phyloP scores from a whole-genome alignment of 371 early-diverging fungal genomes.

The Phascolomyces articulosus region DNA sequence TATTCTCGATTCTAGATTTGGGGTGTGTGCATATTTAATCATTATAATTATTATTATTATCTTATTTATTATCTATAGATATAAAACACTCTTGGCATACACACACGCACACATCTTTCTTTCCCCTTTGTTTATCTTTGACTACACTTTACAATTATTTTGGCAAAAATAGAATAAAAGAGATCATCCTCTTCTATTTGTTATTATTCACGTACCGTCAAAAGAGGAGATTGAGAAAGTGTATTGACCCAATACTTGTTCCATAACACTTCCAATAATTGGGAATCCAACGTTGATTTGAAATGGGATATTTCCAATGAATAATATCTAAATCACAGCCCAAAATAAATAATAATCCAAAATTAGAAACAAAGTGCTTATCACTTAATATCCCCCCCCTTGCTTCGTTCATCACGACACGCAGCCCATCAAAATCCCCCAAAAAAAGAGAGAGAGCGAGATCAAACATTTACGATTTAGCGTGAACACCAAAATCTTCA shows the following conservation, averaged over 20 bases:
- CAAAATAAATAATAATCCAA: not conserved
- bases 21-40: not conserved
- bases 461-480: constrained; percentile 81
- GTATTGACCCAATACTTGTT: constrained; percentile 97
- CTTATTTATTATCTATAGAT: too few relatives aligned
- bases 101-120: too few relatives aligned
- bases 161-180: too few relatives aligned
- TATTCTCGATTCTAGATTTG: constrained; percentile 77
- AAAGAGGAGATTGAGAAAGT: constrained; percentile 87
- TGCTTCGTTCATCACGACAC: too few relatives aligned
- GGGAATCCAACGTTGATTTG: constrained; percentile 87
- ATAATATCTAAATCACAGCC: constrained; percentile 69
- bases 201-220: constrained; percentile 64
- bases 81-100: too few relatives aligned
- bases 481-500: constrained; percentile 97
- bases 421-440: too few relatives aligned
- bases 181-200: not conserved
- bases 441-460: not conserved
- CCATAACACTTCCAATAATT: constrained; percentile 92
- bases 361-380: too few relatives aligned
- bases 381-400: too few relatives aligned
- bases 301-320: constrained; percentile 91
- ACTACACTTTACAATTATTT: too few relatives aligned
- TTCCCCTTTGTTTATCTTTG: too few relatives aligned
- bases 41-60: not conserved